Evolutionary conservation across 805 yeast genomes (phyloP), one percentile per base, ranked within the genome.

Genomic region (Candida rishiriensis): DNA sequence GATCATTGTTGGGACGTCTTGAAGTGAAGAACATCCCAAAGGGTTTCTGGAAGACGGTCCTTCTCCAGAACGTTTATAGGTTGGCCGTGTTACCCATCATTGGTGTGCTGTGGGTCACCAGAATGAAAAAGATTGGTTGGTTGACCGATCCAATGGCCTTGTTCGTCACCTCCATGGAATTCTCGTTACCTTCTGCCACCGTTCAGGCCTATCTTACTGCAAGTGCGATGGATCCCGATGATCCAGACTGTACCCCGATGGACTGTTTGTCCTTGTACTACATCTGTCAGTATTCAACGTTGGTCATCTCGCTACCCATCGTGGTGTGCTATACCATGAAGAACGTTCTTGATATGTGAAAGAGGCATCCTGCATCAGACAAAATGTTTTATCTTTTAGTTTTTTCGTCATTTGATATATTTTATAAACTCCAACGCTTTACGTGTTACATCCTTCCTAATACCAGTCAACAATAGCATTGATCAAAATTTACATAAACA

Each of bases 181-280:
- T 67, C 52, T 73, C 75, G 0, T 62, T 77, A 26, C 83, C 83
- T 3, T 74, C 75, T 54, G 83, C 83, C 11, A 78, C 83, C 0
- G 74, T 78, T 10, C 73, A 78, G 55, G 75, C 77, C n/a, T 78
- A 78, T 53, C 65, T 78, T 45, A 78, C 83, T 4, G 83, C 82
- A 2, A 72, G 76, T 53, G 72, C 73, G 60, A 72, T 78, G 43
- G 76, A 70, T 46, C 79, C 81, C 1, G 66, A 63, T n/a, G 63
- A 72, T 13, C 68, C 68, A 3, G 72, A 69, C 17, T 50, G 55
- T 36, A 49, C 59, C 5, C 82, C 77, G 43, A 70, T 78, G 74
- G 79, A 77, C 53, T 78, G 83, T 53, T 64, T 78, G 46, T 79
- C 82, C 0, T 57, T 75, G 4, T 72, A 72, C 40, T 56, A 76